phyloP scores from a whole-genome alignment of 1,284 basidiomycete species.

The Microbotryum silenes-acaulis region DNA sequence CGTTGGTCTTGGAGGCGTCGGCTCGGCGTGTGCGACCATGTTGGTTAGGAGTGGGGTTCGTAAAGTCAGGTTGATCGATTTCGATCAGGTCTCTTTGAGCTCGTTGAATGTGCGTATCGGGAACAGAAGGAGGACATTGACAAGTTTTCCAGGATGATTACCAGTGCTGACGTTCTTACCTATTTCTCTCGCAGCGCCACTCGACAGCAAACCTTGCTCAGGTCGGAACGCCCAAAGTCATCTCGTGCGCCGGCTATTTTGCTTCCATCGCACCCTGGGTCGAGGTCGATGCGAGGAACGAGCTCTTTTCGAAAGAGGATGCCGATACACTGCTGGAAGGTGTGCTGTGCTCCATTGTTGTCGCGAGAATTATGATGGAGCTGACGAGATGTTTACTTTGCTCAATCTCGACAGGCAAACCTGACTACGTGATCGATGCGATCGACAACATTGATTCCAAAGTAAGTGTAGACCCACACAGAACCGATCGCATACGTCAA shows the following conservation, averaged over 20 bases:
- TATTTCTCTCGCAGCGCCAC: conserved; percentile 51
- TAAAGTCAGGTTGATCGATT: conserved; percentile 52
- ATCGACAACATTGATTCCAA: conserved; percentile 97
- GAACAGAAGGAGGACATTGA: too few species aligned
- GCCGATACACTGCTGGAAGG: conserved; percentile 60
- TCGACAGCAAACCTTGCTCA: conserved; percentile 84
- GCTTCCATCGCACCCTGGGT: conserved; percentile 60
- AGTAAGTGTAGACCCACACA: conserved; percentile 30
- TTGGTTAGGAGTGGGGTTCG: conserved; percentile 57
- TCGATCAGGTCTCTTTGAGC: conserved; percentile 87
- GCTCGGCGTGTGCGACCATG: conserved; percentile 80
- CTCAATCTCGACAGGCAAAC: conserved; percentile 10
- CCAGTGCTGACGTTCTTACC: not conserved
- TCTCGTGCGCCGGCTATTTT: conserved; percentile 64
- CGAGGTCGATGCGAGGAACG: conserved; percentile 70
- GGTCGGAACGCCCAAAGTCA: conserved; percentile 91
- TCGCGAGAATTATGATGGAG: conserved; percentile 28
- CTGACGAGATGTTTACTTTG: conserved; percentile 12
- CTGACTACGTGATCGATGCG: conserved; percentile 53
- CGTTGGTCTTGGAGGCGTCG: conserved; percentile 88
- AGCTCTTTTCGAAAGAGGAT: conserved; percentile 66
- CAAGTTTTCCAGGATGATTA: too few species aligned
- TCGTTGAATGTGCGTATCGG: conserved; percentile 60
- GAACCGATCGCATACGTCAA: not conserved
- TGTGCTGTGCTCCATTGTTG: conserved; percentile 37